These are phyloP conservation scores for Heliocybe sulcata DNA, from an alignment of 1,284 basidiomycete species.

Conservation along the genomic window DNA sequence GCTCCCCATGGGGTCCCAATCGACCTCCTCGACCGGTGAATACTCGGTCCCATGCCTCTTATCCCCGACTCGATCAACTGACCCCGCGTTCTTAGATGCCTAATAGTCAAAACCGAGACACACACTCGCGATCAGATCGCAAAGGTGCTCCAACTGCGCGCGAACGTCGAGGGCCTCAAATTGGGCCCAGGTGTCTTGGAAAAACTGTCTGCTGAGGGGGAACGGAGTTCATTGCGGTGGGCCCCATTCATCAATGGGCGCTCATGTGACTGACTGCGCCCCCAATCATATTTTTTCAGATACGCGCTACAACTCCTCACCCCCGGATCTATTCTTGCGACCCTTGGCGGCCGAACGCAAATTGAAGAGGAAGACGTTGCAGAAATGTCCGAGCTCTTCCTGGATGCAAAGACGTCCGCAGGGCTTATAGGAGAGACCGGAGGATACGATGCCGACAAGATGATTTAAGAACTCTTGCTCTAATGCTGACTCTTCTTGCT, in stretches of 20 bases:
- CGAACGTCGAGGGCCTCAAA: constrained; percentile 81
- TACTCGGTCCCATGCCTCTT: background rate
- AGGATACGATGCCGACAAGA: background rate
- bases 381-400: constrained; percentile 91
- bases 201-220: constrained; percentile 78
- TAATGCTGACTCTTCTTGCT: background rate
- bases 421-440: constrained; percentile 32
- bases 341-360: constrained; percentile 70
- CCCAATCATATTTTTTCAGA: constrained; percentile 28
- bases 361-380: constrained; percentile 84
- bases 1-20: constrained; percentile 93
- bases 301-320: constrained; percentile 91
- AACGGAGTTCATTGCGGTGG: constrained; percentile 77
- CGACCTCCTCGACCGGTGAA: constrained; percentile 86
- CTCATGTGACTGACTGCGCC: background rate
- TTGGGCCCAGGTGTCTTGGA: constrained; percentile 77
- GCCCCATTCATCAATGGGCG: constrained; percentile 15
- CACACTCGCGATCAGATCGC: constrained; percentile 85
- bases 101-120: constrained; percentile 91
- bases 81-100: constrained; percentile 54
- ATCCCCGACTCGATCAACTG: background rate
- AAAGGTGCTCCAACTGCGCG: constrained; percentile 82
- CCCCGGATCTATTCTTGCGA: constrained; percentile 86
- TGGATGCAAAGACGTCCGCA: constrained; percentile 86
- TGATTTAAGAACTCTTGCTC: background rate